These are phyloP conservation scores for Fusarium sacchari DNA, from an alignment of 2,329 filamentous ascomycete genomes.

Conservation along the genomic window DNA sequence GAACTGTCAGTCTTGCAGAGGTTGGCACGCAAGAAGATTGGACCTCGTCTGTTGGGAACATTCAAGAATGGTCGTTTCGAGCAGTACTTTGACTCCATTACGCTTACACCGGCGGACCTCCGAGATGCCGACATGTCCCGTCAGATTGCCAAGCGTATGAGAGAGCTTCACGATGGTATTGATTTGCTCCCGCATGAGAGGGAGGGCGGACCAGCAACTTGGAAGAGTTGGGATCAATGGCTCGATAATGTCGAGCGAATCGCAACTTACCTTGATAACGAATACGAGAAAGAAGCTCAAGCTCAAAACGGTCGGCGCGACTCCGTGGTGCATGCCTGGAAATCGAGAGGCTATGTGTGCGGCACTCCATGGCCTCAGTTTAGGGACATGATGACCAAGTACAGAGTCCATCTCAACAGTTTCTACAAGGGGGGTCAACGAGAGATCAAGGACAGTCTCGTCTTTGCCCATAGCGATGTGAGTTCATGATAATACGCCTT, in stretches of 20 bases:
- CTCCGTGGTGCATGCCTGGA: conserved; percentile 65
- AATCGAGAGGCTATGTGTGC: conserved; percentile 78
- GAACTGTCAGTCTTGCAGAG: conserved; percentile 88
- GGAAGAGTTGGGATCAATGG: conserved; percentile 97
- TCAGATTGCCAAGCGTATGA: conserved; percentile 97
- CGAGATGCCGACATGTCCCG: conserved; percentile 84
- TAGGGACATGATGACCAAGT: conserved; percentile 77
- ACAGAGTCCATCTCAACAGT: conserved; percentile 77
- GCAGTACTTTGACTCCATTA: conserved; percentile 87
- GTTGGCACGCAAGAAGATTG: conserved; percentile 90
- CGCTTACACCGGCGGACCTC: conserved; percentile 80
- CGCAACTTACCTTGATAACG: conserved; percentile 65
- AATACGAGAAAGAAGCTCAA: conserved; percentile 60
- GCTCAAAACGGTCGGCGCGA: conserved; percentile 27
- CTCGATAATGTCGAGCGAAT: conserved; percentile 72
- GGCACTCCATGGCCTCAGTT: conserved; percentile 86
- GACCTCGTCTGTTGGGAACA: conserved; percentile 87
- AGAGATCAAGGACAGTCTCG: conserved; percentile 76
- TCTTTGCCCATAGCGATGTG: conserved; percentile 99
- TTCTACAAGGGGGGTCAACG: conserved; percentile 72
- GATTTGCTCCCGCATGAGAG: conserved; percentile 84
- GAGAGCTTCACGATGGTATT: conserved; percentile 93
- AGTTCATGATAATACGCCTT: conserved; percentile 47
- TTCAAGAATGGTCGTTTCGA: conserved; percentile 97
- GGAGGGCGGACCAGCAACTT: conserved; percentile 82